Evolutionary conservation across 768 basidiomycete species (phyloP).

Genomic region (Myochromella boudieri): DNA sequence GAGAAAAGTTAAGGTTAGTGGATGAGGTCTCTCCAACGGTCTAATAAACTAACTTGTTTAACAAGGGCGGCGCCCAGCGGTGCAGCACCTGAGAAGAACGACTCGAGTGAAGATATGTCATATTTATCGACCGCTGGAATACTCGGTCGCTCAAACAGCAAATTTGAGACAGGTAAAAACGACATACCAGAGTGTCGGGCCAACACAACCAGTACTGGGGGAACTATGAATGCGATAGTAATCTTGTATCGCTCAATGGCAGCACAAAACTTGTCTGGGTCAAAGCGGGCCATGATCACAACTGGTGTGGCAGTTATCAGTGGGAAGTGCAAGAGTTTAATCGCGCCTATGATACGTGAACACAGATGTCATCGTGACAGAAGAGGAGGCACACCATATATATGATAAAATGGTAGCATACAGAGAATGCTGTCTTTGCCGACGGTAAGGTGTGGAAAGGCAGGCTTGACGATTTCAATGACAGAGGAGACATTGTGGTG

Average conservation of each 20-base stretch:
- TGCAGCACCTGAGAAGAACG: conserved; percentile 76
- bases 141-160: not conserved
- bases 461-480: conserved; percentile 45
- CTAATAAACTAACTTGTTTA: conserved; percentile 36
- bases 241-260: conserved; percentile 66
- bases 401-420: conserved; percentile 59
- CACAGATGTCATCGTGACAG: not conserved
- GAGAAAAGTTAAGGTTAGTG: not conserved
- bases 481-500: conserved; percentile 68
- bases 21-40: not conserved
- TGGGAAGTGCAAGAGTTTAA: conserved; percentile 64
- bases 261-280: conserved; percentile 65
- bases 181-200: conserved; percentile 63
- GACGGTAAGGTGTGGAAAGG: conserved; percentile 39
- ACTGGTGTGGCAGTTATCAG: conserved; percentile 48
- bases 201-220: conserved; percentile 81
- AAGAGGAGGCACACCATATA: conserved; percentile 32
- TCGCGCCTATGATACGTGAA: conserved; percentile 39
- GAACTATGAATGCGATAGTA: conserved; percentile 62
- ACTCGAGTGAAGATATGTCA: conserved; percentile 57
- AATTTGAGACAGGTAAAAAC: not conserved
- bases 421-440: conserved; percentile 56
- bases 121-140: conserved; percentile 59
- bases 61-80: conserved; percentile 70
- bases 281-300: conserved; percentile 67